Conservation (phyloP, 495 filamentous ascomycete species). For the Aspergillus mulundensis region DNA sequence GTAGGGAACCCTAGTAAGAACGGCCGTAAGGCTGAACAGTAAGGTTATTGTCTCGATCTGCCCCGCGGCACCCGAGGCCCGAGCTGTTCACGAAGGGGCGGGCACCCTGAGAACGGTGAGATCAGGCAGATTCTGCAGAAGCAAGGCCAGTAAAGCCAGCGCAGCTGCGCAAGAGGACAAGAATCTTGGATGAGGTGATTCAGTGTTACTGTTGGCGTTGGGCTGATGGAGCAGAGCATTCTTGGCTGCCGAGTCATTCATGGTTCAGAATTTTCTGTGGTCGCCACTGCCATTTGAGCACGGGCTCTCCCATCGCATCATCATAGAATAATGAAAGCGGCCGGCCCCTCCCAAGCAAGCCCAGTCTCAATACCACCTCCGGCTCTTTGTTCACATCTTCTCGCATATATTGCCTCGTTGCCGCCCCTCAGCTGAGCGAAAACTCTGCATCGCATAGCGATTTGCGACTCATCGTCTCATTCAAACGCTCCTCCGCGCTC, state of each 20-base stretch:
- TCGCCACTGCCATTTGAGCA: slow-evolving; percentile 3
- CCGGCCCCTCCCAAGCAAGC: not conserved
- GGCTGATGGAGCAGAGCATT: slow-evolving; percentile 1
- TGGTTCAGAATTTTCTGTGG: slow-evolving; percentile 5
- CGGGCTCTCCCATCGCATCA: not conserved
- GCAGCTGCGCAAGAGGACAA: not conserved
- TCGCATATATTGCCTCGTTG: not conserved
- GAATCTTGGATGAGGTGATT: not conserved
- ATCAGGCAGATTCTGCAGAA: not conserved
- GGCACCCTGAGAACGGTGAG: not conserved
- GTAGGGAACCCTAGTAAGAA: too few species aligned
- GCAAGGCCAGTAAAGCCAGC: not conserved
- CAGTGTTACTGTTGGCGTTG: not conserved
- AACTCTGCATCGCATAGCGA: not conserved
- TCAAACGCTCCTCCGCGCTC: not conserved
- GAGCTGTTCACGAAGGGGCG: not conserved
- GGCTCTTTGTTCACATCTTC: not conserved
- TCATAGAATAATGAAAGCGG: not conserved
- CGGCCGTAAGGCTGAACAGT: not conserved
- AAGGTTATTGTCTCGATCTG: not conserved
- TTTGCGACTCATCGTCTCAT: not conserved
- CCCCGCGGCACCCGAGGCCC: not conserved
- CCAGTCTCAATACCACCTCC: not conserved
- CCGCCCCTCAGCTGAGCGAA: not conserved
- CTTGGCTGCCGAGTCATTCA: slow-evolving; percentile 6